phyloP scores from a whole-genome alignment of 306 rosid species.

The Cicer judaicum region DNA sequence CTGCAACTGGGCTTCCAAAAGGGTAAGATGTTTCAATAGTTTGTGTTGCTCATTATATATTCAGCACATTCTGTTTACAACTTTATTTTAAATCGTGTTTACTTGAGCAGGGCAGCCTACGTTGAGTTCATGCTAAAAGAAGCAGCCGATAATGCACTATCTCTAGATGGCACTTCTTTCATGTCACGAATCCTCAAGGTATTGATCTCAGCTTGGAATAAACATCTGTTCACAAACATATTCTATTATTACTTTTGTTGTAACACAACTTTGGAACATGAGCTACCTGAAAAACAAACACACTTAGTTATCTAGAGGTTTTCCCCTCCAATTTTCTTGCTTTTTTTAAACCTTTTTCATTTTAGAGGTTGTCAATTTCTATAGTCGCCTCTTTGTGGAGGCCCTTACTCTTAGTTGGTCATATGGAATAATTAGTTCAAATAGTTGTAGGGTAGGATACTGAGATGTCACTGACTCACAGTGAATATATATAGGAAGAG shows the following conservation, averaged over 20 bases:
- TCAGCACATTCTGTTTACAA: neutral
- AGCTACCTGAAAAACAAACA: neutral
- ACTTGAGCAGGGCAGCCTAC: constrained; percentile 81
- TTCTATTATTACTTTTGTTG: neutral
- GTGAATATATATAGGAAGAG: too few relatives aligned
- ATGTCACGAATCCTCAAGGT: constrained; percentile 98
- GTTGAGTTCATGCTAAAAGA: constrained; percentile 94
- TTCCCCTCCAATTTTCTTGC: neutral
- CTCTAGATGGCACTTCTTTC: constrained; percentile 91
- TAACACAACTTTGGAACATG: neutral
- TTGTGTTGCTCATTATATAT: constrained; percentile 29
- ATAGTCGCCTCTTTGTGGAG: neutral
- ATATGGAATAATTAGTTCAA: too few relatives aligned
- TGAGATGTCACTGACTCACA: too few relatives aligned
- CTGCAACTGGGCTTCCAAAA: constrained; percentile 82
- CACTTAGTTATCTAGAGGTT: neutral
- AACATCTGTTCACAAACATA: neutral
- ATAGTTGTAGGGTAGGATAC: too few relatives aligned
- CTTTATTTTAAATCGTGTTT: constrained; percentile 40
- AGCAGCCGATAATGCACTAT: constrained; percentile 84
- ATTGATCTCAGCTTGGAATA: constrained; percentile 35
- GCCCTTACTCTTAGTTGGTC: too few relatives aligned
- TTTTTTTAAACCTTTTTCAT: neutral
- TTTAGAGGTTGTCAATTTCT: neutral
- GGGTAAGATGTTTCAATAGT: constrained; percentile 63